These are phyloP conservation scores for Tetrahymena thermophila DNA, from an alignment of 73 alveolate species.

Conservation along the genomic window DNA sequence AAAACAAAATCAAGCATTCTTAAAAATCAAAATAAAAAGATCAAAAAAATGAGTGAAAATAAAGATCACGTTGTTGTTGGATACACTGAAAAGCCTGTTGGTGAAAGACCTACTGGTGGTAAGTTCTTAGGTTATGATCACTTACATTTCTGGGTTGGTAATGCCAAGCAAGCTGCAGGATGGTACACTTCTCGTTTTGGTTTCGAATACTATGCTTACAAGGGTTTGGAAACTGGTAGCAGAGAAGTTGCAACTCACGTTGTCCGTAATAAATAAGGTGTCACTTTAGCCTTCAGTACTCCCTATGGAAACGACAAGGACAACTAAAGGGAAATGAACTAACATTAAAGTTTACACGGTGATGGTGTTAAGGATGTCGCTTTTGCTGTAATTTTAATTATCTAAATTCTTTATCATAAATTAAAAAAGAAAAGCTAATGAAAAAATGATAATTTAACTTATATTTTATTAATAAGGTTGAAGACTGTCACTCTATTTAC, in stretches of 20 bases:
- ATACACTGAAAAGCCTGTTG: conserved; percentile 1
- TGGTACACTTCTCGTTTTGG: conserved; percentile 72
- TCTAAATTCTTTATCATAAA: background rate
- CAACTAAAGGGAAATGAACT: conserved; percentile 33
- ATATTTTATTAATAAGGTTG: conserved; percentile 26
- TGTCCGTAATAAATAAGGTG: conserved; percentile 48
- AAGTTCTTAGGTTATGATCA: conserved; percentile 76
- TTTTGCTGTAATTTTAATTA: conserved; percentile 9
- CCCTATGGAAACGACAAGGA: conserved; percentile 58
- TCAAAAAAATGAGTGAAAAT: background rate
- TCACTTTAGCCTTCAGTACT: conserved; percentile 61
- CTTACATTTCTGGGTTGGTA: conserved; percentile 72
- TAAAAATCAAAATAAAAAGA: background rate
- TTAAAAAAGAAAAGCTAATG: background rate
- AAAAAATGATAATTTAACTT: background rate
- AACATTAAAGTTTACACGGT: conserved; percentile 60
- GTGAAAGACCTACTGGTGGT: conserved; percentile 68
- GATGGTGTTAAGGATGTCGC: conserved; percentile 90
- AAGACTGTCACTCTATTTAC: conserved; percentile 70
- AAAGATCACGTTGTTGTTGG: background rate
- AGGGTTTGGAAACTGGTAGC: conserved; percentile 39
- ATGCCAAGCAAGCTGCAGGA: conserved; percentile 84
- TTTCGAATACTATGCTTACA: conserved; percentile 39
- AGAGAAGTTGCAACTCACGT: conserved; percentile 64
- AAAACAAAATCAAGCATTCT: background rate